phyloP scores from a whole-genome alignment of 768 basidiomycete genomes.

The Mycena capillaripes region DNA sequence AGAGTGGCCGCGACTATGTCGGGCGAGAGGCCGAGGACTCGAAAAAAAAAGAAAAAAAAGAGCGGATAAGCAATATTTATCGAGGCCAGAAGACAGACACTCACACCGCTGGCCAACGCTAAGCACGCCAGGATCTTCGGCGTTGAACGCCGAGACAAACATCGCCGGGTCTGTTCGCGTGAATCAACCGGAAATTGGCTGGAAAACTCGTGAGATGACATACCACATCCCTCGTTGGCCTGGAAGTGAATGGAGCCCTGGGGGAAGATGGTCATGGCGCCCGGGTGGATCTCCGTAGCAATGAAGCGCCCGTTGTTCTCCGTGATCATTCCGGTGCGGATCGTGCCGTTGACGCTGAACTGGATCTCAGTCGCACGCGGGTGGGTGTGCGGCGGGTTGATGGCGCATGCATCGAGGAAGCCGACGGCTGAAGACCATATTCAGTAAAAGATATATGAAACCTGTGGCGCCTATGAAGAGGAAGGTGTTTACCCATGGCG shows the following conservation, averaged over 20 bases:
- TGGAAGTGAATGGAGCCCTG: constrained; percentile 37
- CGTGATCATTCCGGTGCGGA: constrained; percentile 38
- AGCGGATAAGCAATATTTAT: neutral
- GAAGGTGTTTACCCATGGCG: constrained; percentile 35
- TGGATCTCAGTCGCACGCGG: constrained; percentile 39
- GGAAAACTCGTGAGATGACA: neutral
- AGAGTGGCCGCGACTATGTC: constrained; percentile 35
- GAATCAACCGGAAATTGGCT: neutral
- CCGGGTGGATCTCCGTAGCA: constrained; percentile 30
- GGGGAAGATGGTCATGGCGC: constrained; percentile 34
- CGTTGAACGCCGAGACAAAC: constrained; percentile 36
- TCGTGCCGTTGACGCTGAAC: constrained; percentile 36
- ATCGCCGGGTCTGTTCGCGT: constrained; percentile 25
- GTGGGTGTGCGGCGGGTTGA: constrained; percentile 38
- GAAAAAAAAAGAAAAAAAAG: constrained; percentile 6
- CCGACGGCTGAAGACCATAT: constrained; percentile 23
- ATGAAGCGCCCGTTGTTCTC: constrained; percentile 38
- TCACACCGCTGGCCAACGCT: constrained; percentile 35
- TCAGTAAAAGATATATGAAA: neutral
- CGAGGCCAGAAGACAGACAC: neutral
- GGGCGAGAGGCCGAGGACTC: constrained; percentile 35
- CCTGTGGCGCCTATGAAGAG: too few species aligned
- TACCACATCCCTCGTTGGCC: constrained; percentile 36
- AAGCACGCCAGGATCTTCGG: constrained; percentile 31
- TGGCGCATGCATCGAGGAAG: constrained; percentile 27